Evolutionary conservation across 2,329 filamentous ascomycete species (phyloP), one percentile per base, ranked within the genome.

Genomic region (Coniochaeta sp.): DNA sequence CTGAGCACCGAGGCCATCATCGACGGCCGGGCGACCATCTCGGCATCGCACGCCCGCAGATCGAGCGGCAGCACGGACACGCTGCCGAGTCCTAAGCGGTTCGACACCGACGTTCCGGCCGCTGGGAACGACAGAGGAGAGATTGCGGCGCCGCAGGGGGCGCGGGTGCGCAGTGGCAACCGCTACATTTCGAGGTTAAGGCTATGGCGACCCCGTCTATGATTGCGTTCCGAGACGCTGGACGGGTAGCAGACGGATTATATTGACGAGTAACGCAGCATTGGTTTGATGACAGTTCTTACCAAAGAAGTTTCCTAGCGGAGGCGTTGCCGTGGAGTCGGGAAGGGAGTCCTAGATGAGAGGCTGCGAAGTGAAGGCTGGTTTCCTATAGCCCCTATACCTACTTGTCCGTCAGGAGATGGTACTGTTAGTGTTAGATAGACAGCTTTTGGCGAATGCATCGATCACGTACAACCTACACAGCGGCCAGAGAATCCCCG

Each of bases 221-320:
- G 47, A 52, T n/a, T n/a, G 47, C 26, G 47, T 52, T 52, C 47
- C 26, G 47, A 52, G 47, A 52, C 47, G 47, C 47, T 52, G 47
- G 26, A 28, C 24, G 24, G 47, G 10, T n/a, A n/a, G 26, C 47
- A 7, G 28, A 26, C 44, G 26, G 26, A 14, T 52, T 52, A 52
- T 28, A 24, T 28, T 30, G 8, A 52, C 30, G 47, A 52, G 47
- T 30, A 52, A 52, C n/a, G 47, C 47, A 52, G 47, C 47, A 52
- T 52, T 52, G 26, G 42, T 36, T 50, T 52, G 47, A 52, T 28
- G 47, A 30, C 47, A 52, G 47, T 52, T 52, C 47, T 28, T 52
- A 52, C 24, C 30, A 52, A 24, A 52, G 47, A 52, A 52, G 47
- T 4, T 52, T 14, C 30, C 24, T 52, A n/a, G n/a, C n/a, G n/a